Conservation (phyloP, 768 basidiomycete genomes). For the Termitomyces sp. region DNA sequence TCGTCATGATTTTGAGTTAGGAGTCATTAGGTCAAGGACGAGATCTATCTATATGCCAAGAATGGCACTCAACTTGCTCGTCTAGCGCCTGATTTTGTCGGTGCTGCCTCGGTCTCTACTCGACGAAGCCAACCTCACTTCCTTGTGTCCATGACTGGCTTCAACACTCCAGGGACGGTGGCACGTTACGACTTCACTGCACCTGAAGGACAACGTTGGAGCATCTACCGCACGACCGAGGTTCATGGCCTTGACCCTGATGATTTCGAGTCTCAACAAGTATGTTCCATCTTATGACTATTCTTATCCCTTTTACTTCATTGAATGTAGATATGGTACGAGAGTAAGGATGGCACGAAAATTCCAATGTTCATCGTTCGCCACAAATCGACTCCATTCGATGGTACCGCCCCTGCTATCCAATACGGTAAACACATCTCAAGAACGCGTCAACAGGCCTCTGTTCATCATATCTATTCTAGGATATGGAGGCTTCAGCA, state of each 20-base stretch:
- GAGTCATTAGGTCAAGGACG: slow-evolving; percentile 62
- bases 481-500: slow-evolving; percentile 82
- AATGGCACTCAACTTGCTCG: slow-evolving; percentile 48
- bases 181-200: slow-evolving; percentile 60
- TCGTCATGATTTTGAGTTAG: background rate
- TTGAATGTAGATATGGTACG: slow-evolving; percentile 59
- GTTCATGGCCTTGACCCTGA: slow-evolving; percentile 57
- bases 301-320: background rate
- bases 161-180: slow-evolving; percentile 66
- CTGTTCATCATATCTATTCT: background rate
- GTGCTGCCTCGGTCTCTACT: slow-evolving; percentile 47
- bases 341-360: slow-evolving; percentile 71
- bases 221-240: slow-evolving; percentile 48
- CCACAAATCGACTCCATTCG: slow-evolving; percentile 61
- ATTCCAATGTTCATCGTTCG: slow-evolving; percentile 85
- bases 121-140: slow-evolving; percentile 52
- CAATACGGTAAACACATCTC: slow-evolving; percentile 55
- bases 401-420: slow-evolving; percentile 71
- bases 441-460: background rate
- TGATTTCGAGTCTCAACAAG: slow-evolving; percentile 68
- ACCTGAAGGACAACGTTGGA: slow-evolving; percentile 46
- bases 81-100: slow-evolving; percentile 63
- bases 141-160: slow-evolving; percentile 60
- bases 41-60: slow-evolving; percentile 65
- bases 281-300: slow-evolving; percentile 14